Percentiles rank a stretch among this genome's conserved stretches.
Conservation (phyloP, 176 grass and related monocot species). For the barley (Hordeum vulgare) region MorexV3_pseudomolecules_assembly NC_058524.1:337593048-337593547, state of each 20-base stretch:
- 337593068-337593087: too few relatives aligned
- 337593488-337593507: not conserved
- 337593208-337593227: conserved; percentile 25
- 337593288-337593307: conserved; percentile 76
- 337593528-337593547: not conserved
- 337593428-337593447: not conserved
- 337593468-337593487: not conserved
- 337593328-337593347: conserved; percentile 92
- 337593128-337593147: too few relatives aligned
- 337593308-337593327: conserved; percentile 89
- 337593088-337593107: too few relatives aligned
- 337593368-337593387: not conserved
- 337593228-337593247: not conserved
- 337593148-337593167: conserved; percentile 76
- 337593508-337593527: not conserved
- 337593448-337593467: not conserved
- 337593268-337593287: conserved; percentile 42
- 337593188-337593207: conserved; percentile 41
- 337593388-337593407: not conserved
- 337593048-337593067: too few relatives aligned
- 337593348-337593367: not conserved
- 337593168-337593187: conserved; percentile 15
- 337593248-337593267: not conserved
- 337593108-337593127: too few relatives aligned
- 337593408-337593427: not conserved